Base-by-base conservation (phyloP, 176 grass and related monocot genomes). In the Poa annua region DNA sequence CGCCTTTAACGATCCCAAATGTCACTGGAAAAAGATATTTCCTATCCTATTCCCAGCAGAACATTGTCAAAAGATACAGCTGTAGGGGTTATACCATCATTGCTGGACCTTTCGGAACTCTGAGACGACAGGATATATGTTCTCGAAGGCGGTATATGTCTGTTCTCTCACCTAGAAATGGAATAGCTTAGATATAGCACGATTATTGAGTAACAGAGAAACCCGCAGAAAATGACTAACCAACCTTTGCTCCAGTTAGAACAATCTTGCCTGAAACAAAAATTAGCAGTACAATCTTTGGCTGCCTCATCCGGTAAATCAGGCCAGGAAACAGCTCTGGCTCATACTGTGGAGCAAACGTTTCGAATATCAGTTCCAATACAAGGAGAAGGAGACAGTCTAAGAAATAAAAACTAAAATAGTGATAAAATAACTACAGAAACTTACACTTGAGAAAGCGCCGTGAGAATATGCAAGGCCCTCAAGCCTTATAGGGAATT, bases 291-390 rank as follows among this genome's bases (percentile, higher is more conserved):
- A 95, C 92, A 74, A 93, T 98, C 81, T 98, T 98, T 2, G 92
- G 96, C 77, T 98, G 96, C 65, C 92, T 98, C 96, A 95, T 98
- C 49, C 92, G 79, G 85, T 98, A 95, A 45, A 98, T 98, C 61
- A 95, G 42, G 3, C 92, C 96, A 69, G 92, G 96, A 74, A 98
- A 98, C 19, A 98, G 87, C 73, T 94, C 88, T 67, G 86, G 88
- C 61, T 94, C 88, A 74, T 94, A 94, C 92, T 94, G 66, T 66
- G 22, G 36, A 41, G 74, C 42, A 81, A 49, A 55, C 67, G 0
- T 49, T 1, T 45, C 55, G 80, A 80, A 55, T 56, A 65, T 76
- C 11, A 87, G 22, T 44, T 34, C 44, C 19, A 68, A 69, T 69
- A 67, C 45, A 67, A 56, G 41, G 5, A 63, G 6, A 49, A 4